Percentiles rank a stretch among this genome's conserved stretches.
phyloP scores from a whole-genome alignment of 495 filamentous ascomycete species.

The Penicillium turbatum region DNA sequence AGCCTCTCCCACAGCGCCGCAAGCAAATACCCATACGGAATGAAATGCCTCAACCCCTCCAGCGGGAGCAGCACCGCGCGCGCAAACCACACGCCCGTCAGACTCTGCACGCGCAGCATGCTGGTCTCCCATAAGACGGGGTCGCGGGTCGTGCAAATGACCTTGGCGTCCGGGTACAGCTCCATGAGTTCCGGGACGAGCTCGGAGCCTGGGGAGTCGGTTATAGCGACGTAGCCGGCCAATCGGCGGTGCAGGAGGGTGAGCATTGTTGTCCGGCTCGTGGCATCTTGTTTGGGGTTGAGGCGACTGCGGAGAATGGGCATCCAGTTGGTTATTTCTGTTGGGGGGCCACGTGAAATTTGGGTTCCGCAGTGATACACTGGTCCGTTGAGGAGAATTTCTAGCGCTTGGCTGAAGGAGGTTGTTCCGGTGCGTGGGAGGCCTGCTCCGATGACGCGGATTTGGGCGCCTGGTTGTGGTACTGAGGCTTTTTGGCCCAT shows the following conservation, averaged over 20 bases:
- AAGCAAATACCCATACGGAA: conserved; percentile 9
- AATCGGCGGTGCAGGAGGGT: conserved; percentile 8
- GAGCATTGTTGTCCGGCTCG: conserved; percentile 1
- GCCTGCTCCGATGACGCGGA: conserved; percentile 49
- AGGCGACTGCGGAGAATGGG: conserved; percentile 6
- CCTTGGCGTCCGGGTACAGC: conserved; percentile 14
- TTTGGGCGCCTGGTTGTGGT: conserved; percentile 13
- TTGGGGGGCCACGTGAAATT: conserved; percentile 13
- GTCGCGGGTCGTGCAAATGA: conserved; percentile 15
- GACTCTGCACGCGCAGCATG: conserved; percentile 8
- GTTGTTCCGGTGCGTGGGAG: conserved; percentile 47
- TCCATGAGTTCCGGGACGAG: conserved; percentile 16
- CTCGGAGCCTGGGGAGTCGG: conserved; percentile 12
- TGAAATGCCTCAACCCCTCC: conserved; percentile 14
- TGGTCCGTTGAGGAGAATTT: conserved; percentile 37
- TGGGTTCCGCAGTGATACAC: conserved; percentile 19
- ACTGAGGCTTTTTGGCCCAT: conserved; percentile 22
- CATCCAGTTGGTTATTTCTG: conserved; percentile 14
- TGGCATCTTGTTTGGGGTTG: neutral
- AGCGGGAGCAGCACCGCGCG: conserved; percentile 12
- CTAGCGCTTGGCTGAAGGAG: conserved; percentile 41
- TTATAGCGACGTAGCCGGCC: conserved; percentile 12
- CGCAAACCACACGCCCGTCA: conserved; percentile 14
- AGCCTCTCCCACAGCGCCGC: conserved; percentile 12
- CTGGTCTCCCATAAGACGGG: conserved; percentile 10